These are phyloP conservation scores for Huntiella omanensis DNA, from an alignment of 2,329 filamentous ascomycete genomes.

Conservation along the genomic window DNA sequence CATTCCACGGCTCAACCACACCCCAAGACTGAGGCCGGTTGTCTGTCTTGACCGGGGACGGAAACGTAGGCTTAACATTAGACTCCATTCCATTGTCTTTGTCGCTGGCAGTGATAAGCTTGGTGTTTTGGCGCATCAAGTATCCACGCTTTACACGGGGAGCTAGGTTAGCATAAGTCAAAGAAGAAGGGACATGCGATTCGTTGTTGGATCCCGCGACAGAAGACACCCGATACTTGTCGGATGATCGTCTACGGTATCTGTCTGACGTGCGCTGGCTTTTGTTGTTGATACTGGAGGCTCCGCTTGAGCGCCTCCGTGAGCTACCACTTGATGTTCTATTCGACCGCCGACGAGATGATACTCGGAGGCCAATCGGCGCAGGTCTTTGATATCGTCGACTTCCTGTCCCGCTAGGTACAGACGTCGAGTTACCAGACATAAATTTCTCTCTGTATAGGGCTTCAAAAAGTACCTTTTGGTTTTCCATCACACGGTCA, in stretches of 20 bases:
- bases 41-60: conserved; percentile 53
- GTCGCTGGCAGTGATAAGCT: conserved; percentile 83
- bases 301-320: too few relatives aligned
- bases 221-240: too few relatives aligned
- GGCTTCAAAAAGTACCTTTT: conserved; percentile 62
- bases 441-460: not conserved
- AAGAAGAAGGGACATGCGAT: conserved; percentile 9
- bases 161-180: conserved; percentile 39
- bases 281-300: not conserved
- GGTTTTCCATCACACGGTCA: conserved; percentile 80
- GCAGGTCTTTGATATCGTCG: not conserved
- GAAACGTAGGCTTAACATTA: conserved; percentile 34
- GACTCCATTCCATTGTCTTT: conserved; percentile 37
- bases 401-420: too few relatives aligned
- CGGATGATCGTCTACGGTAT: too few relatives aligned
- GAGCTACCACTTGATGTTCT: conserved; percentile 2
- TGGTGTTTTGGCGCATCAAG: conserved; percentile 95
- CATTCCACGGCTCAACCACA: conserved; percentile 89
- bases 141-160: conserved; percentile 74
- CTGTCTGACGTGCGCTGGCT: too few relatives aligned
- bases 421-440: too few relatives aligned
- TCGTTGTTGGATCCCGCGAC: not conserved
- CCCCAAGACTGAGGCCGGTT: conserved; percentile 65
- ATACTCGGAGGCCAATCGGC: conserved; percentile 1
- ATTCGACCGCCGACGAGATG: not conserved